phyloP scores from a whole-genome alignment of 768 basidiomycete genomes.

The Imleria badia region DNA sequence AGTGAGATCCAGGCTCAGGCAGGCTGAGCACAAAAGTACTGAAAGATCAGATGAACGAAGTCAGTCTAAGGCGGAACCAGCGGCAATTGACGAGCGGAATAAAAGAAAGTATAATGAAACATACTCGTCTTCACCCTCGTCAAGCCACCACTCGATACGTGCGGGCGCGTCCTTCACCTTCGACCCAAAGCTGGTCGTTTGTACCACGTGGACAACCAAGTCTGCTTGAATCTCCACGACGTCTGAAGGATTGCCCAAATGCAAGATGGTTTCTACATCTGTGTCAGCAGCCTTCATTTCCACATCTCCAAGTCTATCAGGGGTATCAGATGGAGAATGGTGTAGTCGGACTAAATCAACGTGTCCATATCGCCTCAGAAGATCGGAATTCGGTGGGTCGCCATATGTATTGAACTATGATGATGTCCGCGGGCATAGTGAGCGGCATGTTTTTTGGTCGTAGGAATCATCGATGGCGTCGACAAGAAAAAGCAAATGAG shows the following conservation, averaged over 20 bases:
- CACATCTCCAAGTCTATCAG: constrained; percentile 2
- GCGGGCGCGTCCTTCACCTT: constrained; percentile 13
- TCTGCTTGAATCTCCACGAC: constrained; percentile 78
- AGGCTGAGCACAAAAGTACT: constrained; percentile 11
- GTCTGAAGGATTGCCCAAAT: constrained; percentile 73
- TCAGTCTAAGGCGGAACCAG: not conserved
- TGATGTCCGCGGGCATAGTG: not conserved
- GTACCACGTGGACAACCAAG: constrained; percentile 50
- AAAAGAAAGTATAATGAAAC: constrained; percentile 22
- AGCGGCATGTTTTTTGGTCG: not conserved
- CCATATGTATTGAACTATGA: constrained; percentile 93
- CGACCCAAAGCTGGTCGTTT: constrained; percentile 2
- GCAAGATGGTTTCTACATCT: constrained; percentile 19
- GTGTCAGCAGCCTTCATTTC: constrained; percentile 8
- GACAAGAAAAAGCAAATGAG: not conserved
- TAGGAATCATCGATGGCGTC: not conserved
- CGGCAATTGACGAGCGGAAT: not conserved
- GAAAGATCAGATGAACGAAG: not conserved
- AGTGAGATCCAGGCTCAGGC: constrained; percentile 46
- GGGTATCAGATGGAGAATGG: constrained; percentile 23
- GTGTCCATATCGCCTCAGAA: constrained; percentile 93
- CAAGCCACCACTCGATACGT: constrained; percentile 92
- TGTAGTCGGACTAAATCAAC: constrained; percentile 71
- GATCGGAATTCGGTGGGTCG: constrained; percentile 87
- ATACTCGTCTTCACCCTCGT: constrained; percentile 88